Base-by-base conservation (phyloP, 2,329 filamentous ascomycete species). In the Reticulascus tulasneorum region DNA sequence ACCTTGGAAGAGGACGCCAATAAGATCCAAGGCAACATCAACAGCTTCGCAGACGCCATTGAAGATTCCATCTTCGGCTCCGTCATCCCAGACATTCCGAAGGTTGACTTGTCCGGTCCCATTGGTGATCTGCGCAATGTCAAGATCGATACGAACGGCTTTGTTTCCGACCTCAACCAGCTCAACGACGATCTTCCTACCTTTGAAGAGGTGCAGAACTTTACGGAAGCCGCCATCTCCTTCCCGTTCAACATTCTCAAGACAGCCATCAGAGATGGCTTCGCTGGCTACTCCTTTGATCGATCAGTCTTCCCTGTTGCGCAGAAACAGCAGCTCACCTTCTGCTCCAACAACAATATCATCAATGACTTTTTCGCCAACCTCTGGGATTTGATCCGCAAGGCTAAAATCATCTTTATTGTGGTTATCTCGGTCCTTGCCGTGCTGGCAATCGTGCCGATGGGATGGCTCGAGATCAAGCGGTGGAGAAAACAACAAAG, bases 261-360 rank as follows among this genome's bases (percentile, higher is more conserved):
- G 50, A 65, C 71, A 44, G 67, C 84, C 29, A 75, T 98, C 52
- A 84, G 88, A 47, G 64, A 80, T 11, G 80, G 74, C 22, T 75
- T 93, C 52, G 75, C 79, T 32, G 74, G 68, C 44, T 97, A 89
- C 69, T 73, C 70, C 21, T 94, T 97, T 56, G 79, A 96, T 55
- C 73, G 80, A 12, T 76, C 77, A 10, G 62, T 84, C 9, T 91
- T 98, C 50, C 88, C 90, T 0, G 74, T 95, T 4, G 89, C 93
- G 2, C 67, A 82, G 49, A 95, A 94, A 66, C 75, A 94, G 59
- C 67, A 79, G 23, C 70, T 98, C 35, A 82, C 75, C 1, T 97
- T 98, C 66, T 98, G 93, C 67, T 87, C 87, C 26, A 79, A 88
- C 55, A 88, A 93, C 62, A 75, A 86, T 47, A 79, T 77, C 21